Evolutionary conservation across 2,329 filamentous ascomycete genomes (phyloP), one percentile per base, ranked within the genome.

Genomic region (Fusarium illudens): DNA sequence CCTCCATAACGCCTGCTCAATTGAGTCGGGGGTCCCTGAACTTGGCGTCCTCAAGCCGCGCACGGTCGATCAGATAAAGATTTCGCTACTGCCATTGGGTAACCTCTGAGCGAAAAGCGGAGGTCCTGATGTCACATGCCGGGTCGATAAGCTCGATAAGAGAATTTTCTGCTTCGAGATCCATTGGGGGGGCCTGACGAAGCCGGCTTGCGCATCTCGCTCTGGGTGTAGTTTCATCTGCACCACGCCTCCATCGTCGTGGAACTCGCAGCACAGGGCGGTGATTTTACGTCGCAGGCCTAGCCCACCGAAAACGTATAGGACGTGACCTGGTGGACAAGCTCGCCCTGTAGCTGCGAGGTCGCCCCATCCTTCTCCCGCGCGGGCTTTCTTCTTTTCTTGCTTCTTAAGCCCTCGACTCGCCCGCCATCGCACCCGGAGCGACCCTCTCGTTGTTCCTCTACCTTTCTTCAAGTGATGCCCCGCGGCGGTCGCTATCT

Each of bases 1-100:
- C 64, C 51, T 49, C 55, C 42, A 60, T 42, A 39, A 42, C 27
- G 33, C 36, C 19, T 22, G 49, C 58, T 33, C 20, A 44, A 61
- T 64, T 63, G 49, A 44, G 44, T 32, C 62, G 29, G 22, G 27
- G 49, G 58, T 56, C 60, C 50, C 55, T 60, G 60, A 37, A 44
- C 39, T 58, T 53, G 42, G 22, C 37, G 22, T 30, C 33, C 46
- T 50, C 22, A 49, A 56, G 34, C 49, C 25, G 62, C 51, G 71
- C 70, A 71, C 66, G 58, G 61, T 62, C 70, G 70, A 73, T 73
- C 71, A 65, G 71, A 73, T 73, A 73, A 74, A 44, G 25, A 7
- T 54, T 6, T 2, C 1, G 3, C 22, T 10, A 11, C 9, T 22
- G 1, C 58, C 39, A 62, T 73, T 73, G 67, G 71, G n/a, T 22